These are phyloP conservation scores for Chaetoscypha palmicola DNA, from an alignment of 2,329 filamentous ascomycete species.

Conservation along the genomic window DNA sequence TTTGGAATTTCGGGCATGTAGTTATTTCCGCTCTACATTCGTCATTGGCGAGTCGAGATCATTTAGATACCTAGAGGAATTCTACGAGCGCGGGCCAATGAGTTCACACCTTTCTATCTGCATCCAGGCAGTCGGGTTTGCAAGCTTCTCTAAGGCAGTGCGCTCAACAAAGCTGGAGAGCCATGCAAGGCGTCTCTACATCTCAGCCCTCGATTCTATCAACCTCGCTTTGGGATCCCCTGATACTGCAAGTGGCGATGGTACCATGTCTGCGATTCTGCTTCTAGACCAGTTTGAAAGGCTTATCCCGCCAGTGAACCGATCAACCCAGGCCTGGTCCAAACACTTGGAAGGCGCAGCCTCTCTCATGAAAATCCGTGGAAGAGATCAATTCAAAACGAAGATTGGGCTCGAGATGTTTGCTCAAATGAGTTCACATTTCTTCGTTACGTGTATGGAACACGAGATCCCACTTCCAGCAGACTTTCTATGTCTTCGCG, in stretches of 20 bases:
- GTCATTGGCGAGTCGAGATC: constrained; percentile 2
- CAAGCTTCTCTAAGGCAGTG: constrained; percentile 38
- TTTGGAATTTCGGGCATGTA: constrained; percentile 1
- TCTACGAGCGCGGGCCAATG: background rate
- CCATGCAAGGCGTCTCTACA: constrained; percentile 42
- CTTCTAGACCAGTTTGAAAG: constrained; percentile 47
- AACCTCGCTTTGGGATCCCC: constrained; percentile 40
- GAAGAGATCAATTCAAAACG: constrained; percentile 39
- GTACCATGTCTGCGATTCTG: constrained; percentile 45
- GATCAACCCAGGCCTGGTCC: constrained; percentile 37
- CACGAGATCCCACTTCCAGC: constrained; percentile 42
- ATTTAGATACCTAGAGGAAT: constrained; percentile 5
- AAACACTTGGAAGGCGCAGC: constrained; percentile 45
- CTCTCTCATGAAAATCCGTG: constrained; percentile 41
- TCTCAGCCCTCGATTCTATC: constrained; percentile 40
- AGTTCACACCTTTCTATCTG: background rate
- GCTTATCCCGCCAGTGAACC: constrained; percentile 33
- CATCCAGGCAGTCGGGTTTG: constrained; percentile 40
- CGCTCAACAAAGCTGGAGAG: constrained; percentile 34
- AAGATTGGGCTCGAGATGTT: constrained; percentile 45
- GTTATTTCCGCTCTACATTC: constrained; percentile 6
- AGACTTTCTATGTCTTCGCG: constrained; percentile 36
- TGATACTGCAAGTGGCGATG: constrained; percentile 42
- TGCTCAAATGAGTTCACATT: constrained; percentile 43
- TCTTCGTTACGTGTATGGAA: constrained; percentile 45